Base-by-base conservation (phyloP, 2,329 filamentous ascomycete genomes). In the Aureobasidium pullulans region DNA sequence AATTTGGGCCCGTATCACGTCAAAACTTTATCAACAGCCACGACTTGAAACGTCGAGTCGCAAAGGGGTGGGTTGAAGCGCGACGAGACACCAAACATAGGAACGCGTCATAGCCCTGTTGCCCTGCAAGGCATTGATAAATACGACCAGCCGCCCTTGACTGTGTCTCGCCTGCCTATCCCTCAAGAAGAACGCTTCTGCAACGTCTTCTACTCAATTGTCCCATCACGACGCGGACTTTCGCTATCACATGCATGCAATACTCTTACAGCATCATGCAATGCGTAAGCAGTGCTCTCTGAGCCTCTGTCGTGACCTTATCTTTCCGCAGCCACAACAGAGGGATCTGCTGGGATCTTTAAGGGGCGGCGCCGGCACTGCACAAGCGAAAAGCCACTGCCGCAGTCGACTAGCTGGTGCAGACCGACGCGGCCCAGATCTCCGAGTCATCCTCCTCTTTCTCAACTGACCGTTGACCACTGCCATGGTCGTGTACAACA, bases 21-120 rank as follows among this genome's bases (percentile, higher is more conserved):
- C 52, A 56, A 46, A 56, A 56, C n/a, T 36, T 31, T 37, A 44
- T 36, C n/a, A 9, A 37, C 37, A 43, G 50, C 34, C 37, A 54
- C 50, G 37, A 54, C 50, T 29, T 56, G 52, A 56, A 56, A 56
- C 52, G 52, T 43, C 52, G 52, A 56, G 40, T 46, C 42, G 52
- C 52, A 56, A 56, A 56, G 52, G 52, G 52, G 52, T 46, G 16
- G 23, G 52, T 56, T 56, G 52, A 56, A 19, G 16, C 34, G 34
- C 37, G 15, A 19, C 29, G 28, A 28, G 28, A 32, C 50, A 15
- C n/a, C 52, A 56, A 44, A 56, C 52, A 56, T 13, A 56, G 16
- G 52, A 46, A 56, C 54, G 54, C 54, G 54, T 57, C 54, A 57
- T 57, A 28, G 42, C 15, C 43, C 29, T 28, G 2, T 15, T 4